Base-by-base conservation (phyloP, 2,329 filamentous ascomycete species). In the Knufia petricola region DNA sequence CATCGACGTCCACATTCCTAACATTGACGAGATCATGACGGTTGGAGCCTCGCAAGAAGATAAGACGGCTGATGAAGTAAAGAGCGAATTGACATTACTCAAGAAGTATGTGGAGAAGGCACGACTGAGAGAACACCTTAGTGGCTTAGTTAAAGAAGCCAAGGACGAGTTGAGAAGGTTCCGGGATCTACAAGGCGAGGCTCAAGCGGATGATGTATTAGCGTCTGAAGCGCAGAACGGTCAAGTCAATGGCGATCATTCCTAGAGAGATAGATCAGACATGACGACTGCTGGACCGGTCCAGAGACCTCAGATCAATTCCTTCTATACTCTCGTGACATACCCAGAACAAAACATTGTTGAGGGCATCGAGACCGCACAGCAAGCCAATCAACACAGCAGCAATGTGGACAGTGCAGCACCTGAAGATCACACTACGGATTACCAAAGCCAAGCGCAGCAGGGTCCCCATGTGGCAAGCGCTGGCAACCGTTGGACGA, bases 11-110 rank as follows among this genome's bases (percentile, higher is more conserved):
- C 30, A 37, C 20, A 46, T 46, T 38, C 43, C 43, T 8, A 36
- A 19, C 17, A n/a, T 46, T 15, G 43, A 46, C n/a, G 31, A 46
- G n/a, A 15, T 38, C 2, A n/a, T 36, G 32, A 31, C 12, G 2
- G 4, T 26, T 9, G 17, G n/a, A 6, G 30, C 43, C 8, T 15
- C 13, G 10, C 20, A 21, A 8, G 20, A 36, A 13, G 54, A 55
- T 38, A 49, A 48, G 19, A 51, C 52, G 24, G 12, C 51, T 10
- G 57, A 58, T 21, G 56, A 58, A 38, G 26, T 57, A 2, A 60
- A 63, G 30, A 64, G 67, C 4, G 60, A 65, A 30, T 57, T 59
- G 15, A 64, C 67, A 6, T 66, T 66, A 44, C 50, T 58, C 15
- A 62, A 68, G 46, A 62, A 52, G 20, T 57, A 54, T 36, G 54